Evolutionary conservation across 2,329 filamentous ascomycete species (phyloP).

Genomic region (Zymoseptoria crescenta): DNA sequence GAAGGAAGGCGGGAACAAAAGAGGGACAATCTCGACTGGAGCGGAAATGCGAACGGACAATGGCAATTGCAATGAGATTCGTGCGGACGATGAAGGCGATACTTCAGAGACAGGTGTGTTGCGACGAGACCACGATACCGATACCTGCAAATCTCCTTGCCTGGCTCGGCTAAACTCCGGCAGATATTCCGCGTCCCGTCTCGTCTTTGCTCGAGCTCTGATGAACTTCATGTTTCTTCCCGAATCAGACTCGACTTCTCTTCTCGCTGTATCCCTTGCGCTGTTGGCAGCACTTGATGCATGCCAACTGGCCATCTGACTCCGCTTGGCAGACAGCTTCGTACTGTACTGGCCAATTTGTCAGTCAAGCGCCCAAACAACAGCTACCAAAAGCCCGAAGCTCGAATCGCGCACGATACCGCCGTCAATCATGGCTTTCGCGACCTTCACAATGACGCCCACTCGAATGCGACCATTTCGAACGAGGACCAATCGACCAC

Average conservation of each 20-base stretch:
- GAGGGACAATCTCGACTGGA: neutral
- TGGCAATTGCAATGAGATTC: neutral
- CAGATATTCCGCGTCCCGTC: neutral
- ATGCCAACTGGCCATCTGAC: slow-evolving; percentile 30
- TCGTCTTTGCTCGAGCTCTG: neutral
- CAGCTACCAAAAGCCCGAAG: neutral
- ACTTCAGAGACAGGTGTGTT: neutral
- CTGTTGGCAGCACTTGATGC: slow-evolving; percentile 14
- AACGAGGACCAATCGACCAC: neutral
- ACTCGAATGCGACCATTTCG: neutral
- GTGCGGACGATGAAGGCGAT: no score
- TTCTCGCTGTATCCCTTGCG: neutral
- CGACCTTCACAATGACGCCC: neutral
- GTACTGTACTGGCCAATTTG: slow-evolving; percentile 20
- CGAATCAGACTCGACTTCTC: no score
- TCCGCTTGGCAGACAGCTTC: slow-evolving; percentile 27
- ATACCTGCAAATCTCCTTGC: neutral
- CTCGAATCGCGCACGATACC: neutral
- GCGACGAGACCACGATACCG: neutral
- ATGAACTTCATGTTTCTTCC: neutral
- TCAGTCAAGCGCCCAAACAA: neutral
- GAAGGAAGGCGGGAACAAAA: neutral
- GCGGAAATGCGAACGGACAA: neutral
- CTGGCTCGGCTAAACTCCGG: neutral
- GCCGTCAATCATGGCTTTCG: neutral